phyloP scores from a whole-genome alignment of 176 grass and related monocot species.

The Paspalum notatum region DNA sequence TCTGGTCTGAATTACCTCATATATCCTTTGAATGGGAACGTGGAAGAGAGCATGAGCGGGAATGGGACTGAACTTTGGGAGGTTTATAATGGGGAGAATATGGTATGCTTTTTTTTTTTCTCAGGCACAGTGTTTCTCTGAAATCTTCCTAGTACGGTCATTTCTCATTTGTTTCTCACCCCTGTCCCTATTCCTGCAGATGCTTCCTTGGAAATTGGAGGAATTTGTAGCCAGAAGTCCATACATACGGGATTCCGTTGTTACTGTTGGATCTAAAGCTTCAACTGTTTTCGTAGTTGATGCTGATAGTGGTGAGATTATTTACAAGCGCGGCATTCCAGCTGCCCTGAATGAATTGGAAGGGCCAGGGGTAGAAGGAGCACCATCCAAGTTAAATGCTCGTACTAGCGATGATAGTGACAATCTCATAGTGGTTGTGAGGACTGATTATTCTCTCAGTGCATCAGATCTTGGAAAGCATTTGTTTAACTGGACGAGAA shows the following conservation, averaged over 20 bases:
- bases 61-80: slow-evolving; percentile 48
- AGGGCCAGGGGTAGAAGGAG: slow-evolving; percentile 52
- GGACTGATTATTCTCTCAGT: slow-evolving; percentile 89
- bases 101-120: slow-evolving; percentile 53
- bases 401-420: slow-evolving; percentile 34
- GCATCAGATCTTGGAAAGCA: slow-evolving; percentile 72
- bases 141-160: not conserved
- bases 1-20: slow-evolving; percentile 51
- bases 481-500: slow-evolving; percentile 83
- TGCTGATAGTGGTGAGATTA: slow-evolving; percentile 77
- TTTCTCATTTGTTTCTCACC: slow-evolving; percentile 26
- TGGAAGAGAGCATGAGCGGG: not conserved
- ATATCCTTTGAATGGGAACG: slow-evolving; percentile 28
- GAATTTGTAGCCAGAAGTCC: slow-evolving; percentile 82
- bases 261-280: slow-evolving; percentile 82
- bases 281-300: slow-evolving; percentile 75
- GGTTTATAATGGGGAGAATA: slow-evolving; percentile 44
- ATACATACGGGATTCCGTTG: slow-evolving; percentile 71
- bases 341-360: slow-evolving; percentile 54
- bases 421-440: slow-evolving; percentile 74
- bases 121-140: not conserved
- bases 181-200: slow-evolving; percentile 52
- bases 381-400: slow-evolving; percentile 64
- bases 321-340: slow-evolving; percentile 71
- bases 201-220: slow-evolving; percentile 76